phyloP scores from a whole-genome alignment of 257 asterid species.

The Thymus mandschuricus region DNA sequence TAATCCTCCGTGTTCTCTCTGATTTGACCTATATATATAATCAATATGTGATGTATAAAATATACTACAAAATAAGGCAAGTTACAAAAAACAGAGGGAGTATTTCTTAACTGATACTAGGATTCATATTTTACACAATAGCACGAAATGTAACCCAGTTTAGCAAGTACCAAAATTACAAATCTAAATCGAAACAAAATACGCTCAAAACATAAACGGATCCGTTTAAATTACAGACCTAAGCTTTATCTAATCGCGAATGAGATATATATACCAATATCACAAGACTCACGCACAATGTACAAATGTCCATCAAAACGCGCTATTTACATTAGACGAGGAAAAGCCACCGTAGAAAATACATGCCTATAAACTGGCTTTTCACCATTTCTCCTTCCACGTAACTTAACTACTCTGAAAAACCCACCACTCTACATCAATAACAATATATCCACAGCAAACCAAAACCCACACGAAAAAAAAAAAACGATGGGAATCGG shows the following conservation, averaged over 20 bases:
- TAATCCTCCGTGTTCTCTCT: too few relatives aligned
- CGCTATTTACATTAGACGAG: constrained; percentile 11
- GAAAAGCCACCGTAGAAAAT: neutral
- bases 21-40: too few relatives aligned
- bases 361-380: constrained; percentile 26
- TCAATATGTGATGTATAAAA: too few relatives aligned
- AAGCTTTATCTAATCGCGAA: neutral
- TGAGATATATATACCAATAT: neutral
- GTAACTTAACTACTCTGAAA: constrained; percentile 42
- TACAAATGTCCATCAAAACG: neutral
- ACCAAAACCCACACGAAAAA: constrained; percentile 54
- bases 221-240: neutral
- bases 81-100: too few relatives aligned
- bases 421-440: constrained; percentile 39
- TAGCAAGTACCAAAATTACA: too few relatives aligned
- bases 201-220: too few relatives aligned
- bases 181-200: too few relatives aligned
- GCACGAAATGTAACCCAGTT: too few relatives aligned
- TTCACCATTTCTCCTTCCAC: constrained; percentile 28
- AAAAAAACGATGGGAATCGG: constrained; percentile 49
- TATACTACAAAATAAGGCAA: too few relatives aligned
- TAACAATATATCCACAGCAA: constrained; percentile 23
- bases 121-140: too few relatives aligned
- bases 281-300: neutral
- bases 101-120: too few relatives aligned